phyloP scores from a whole-genome alignment of 768 basidiomycete genomes.

The Brasilioporus rufonigricans region DNA sequence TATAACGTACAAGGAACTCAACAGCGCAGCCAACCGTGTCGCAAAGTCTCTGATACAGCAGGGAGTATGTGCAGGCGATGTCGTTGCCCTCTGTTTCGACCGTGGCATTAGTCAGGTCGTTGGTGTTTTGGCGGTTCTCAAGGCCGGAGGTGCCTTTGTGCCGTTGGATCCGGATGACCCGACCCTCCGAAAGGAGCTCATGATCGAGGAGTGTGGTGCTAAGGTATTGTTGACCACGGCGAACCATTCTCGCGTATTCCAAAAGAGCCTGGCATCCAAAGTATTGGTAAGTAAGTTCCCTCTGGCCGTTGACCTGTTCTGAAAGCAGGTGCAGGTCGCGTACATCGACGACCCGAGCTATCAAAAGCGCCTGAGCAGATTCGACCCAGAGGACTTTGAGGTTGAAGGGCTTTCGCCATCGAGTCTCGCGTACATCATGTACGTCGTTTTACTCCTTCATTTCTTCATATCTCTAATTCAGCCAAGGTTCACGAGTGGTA shows the following conservation, averaged over 20 bases:
- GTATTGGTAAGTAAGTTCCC: conserved; percentile 14
- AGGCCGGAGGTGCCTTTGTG: conserved; percentile 29
- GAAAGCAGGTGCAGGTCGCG: conserved; percentile 15
- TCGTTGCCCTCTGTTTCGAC: conserved; percentile 30
- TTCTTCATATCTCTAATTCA: not conserved
- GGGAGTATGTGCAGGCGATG: conserved; percentile 24
- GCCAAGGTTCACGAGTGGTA: conserved; percentile 22
- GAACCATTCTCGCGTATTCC: conserved; percentile 21
- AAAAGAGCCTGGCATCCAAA: conserved; percentile 23
- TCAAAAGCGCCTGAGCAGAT: conserved; percentile 19
- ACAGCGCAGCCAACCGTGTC: conserved; percentile 32
- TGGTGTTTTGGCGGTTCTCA: conserved; percentile 31
- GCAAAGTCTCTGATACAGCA: conserved; percentile 27
- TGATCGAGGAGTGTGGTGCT: conserved; percentile 27
- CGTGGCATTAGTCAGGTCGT: conserved; percentile 30
- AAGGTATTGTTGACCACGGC: conserved; percentile 28
- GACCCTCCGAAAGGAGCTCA: conserved; percentile 27
- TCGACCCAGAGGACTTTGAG: conserved; percentile 17
- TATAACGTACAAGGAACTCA: conserved; percentile 33
- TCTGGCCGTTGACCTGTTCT: not conserved
- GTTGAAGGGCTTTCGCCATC: conserved; percentile 21
- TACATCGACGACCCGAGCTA: conserved; percentile 31
- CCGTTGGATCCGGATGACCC: conserved; percentile 31
- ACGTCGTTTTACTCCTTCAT: not conserved
- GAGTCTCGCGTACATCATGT: conserved; percentile 29